Evolutionary conservation across 2,329 filamentous ascomycete species (phyloP).

Genomic region (Penicillium brasilianum): DNA sequence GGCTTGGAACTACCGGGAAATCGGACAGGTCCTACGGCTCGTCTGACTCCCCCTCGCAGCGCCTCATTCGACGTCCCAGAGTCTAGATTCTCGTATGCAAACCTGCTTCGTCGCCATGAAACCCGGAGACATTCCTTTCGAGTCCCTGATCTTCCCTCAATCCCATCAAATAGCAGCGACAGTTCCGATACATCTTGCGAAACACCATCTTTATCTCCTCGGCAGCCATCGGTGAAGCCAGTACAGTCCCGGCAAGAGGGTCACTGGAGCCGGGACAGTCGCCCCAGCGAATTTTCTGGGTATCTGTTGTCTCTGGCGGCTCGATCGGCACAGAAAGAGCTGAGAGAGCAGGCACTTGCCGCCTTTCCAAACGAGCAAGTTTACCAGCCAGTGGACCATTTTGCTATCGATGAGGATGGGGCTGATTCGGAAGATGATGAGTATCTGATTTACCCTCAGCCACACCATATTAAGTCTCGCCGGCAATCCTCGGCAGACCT

Average conservation of each 20-base stretch:
- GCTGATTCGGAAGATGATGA: constrained; percentile 40
- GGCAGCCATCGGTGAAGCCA: constrained; percentile 30
- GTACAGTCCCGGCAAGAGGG: constrained; percentile 41
- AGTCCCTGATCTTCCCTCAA: constrained; percentile 65
- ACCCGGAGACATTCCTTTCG: constrained; percentile 61
- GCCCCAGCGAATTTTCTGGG: constrained; percentile 75
- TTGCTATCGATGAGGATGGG: constrained; percentile 51
- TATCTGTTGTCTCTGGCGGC: constrained; percentile 81
- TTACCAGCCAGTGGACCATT: constrained; percentile 54
- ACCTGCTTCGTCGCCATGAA: constrained; percentile 45
- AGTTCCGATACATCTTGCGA: constrained; percentile 46
- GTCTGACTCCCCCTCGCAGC: constrained; percentile 51
- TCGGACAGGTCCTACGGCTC: background rate
- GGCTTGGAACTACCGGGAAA: constrained; percentile 8
- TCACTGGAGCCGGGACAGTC: constrained; percentile 57
- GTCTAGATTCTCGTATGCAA: constrained; percentile 53
- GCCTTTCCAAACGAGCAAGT: constrained; percentile 56
- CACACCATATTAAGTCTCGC: constrained; percentile 41
- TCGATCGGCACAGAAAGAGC: constrained; percentile 76
- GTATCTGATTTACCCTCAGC: constrained; percentile 30
- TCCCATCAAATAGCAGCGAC: constrained; percentile 65
- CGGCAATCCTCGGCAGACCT: constrained; percentile 54
- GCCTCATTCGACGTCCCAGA: constrained; percentile 55
- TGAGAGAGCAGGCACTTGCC: constrained; percentile 67
- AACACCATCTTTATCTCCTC: constrained; percentile 49